Evolutionary conservation across 2,329 filamentous ascomycete species (phyloP).

Genomic region (Berkeleyomyces basicola): DNA sequence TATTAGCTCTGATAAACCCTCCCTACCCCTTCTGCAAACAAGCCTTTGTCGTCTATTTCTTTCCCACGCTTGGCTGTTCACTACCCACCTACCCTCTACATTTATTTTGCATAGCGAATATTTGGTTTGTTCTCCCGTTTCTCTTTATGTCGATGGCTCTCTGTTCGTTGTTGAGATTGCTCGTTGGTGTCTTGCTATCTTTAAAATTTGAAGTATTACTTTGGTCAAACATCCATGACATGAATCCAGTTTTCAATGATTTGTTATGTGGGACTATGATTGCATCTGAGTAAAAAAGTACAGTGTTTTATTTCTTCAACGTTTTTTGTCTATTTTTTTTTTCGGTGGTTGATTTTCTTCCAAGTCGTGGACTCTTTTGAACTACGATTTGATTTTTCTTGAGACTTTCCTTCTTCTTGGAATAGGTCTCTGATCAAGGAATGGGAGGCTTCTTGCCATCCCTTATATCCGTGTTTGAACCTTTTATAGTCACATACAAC

Average conservation of each 20-base stretch:
- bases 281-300: neutral
- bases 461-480: too few species aligned
- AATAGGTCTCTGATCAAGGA: too few species aligned
- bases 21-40: neutral
- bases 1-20: neutral
- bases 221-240: neutral
- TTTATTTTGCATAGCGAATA: neutral
- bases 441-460: too few species aligned
- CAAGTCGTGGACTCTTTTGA: neutral
- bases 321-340: neutral
- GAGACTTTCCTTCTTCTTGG: too few species aligned
- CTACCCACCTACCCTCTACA: neutral
- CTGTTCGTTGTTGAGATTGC: neutral
- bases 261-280: neutral
- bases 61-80: neutral
- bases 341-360: neutral
- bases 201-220: neutral
- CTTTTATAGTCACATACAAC: too few species aligned
- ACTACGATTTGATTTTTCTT: conserved; percentile 5
- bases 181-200: neutral
- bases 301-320: neutral
- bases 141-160: neutral
- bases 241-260: too few species aligned
- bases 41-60: neutral
- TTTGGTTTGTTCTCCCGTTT: neutral